Base-by-base conservation (phyloP, 208 protist species). In the Acanthamoeba castellanii region DNA sequence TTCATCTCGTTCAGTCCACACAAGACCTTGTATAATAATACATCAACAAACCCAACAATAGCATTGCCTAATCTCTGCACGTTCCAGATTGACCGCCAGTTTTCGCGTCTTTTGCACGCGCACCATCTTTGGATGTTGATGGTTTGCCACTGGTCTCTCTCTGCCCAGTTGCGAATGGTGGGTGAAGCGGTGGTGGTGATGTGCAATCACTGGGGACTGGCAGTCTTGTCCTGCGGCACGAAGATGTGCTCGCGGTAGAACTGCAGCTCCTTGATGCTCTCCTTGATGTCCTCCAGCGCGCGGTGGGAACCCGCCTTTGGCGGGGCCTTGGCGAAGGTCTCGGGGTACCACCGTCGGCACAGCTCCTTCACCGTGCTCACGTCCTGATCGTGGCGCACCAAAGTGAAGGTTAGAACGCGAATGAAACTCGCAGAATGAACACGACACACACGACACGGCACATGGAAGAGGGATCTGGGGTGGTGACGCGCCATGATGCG, bases 351-450 rank as follows among this genome's bases (percentile, higher is more conserved):
- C 37, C 96, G 47, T 59, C 82, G 55, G 8, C 59, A n/a, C 5
- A 97, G 84, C 64, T 98, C 97, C 72, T 97, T 97, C 27, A 98
- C 68, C 11, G 95, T 93, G 82, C 55, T 87, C 34, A 96, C 95
- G 47, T 82, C 59, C 66, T 74, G 16, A 30, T 0, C n/a, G 13
- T 42, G 57, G 0, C 7, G 7, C 47, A 55, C 8, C 13, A 20
- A 6, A 55, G 37, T 61, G 55, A 13, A 22, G 55, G 22, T 20
- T 68, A 20, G 8, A 22, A 13, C 30, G 61, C 30, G 61, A 68
- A 20, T 20, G 8, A 1, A 13, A 22, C 55, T n/a, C n/a, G n/a
- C n/a, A n/a, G n/a, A n/a, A n/a, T n/a, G 59, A 66, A 16, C 27
- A n/a, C 4, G 8, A 9, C 45, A 47, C 45, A 47, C 45, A 2